Evolutionary conservation across 2,329 filamentous ascomycete species (phyloP).

Genomic region (Aspergillus alliaceus): DNA sequence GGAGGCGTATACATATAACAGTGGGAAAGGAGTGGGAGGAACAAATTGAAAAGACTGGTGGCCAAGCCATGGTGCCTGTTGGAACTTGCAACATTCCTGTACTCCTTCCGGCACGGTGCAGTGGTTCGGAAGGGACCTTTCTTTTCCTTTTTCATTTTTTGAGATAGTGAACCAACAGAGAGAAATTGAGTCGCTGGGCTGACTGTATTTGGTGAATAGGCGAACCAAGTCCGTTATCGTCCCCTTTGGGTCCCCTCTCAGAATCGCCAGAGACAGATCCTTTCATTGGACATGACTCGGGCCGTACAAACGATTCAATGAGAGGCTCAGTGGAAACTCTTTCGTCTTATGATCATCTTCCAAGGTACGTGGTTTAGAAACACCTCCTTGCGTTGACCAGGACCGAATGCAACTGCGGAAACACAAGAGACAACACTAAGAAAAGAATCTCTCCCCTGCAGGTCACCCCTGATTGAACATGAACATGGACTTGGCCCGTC

Average conservation of each 20-base stretch:
- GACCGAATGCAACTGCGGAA: constrained; percentile 5
- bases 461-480: constrained; percentile 82
- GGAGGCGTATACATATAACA: background rate
- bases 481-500: constrained; percentile 84
- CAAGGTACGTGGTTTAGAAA: constrained; percentile 61
- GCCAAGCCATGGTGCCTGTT: background rate
- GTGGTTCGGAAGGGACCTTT: background rate
- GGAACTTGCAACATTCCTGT: background rate
- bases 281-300: constrained; percentile 49
- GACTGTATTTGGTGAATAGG: constrained; percentile 24
- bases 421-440: constrained; percentile 14
- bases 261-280: constrained; percentile 35
- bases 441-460: constrained; percentile 38
- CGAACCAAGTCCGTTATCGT: constrained; percentile 42
- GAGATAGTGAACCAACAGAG: background rate
- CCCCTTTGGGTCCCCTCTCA: constrained; percentile 36
- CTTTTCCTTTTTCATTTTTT: background rate
- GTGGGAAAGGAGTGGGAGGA: background rate
- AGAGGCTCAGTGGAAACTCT: constrained; percentile 77
- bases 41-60: background rate
- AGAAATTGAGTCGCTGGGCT: constrained; percentile 10
- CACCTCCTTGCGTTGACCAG: constrained; percentile 19
- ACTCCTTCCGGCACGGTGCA: background rate
- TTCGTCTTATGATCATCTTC: constrained; percentile 65
- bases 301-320: constrained; percentile 58